Base-by-base conservation (phyloP, 2,329 filamentous ascomycete genomes). In the Trichoderma brevicompactum region DNA sequence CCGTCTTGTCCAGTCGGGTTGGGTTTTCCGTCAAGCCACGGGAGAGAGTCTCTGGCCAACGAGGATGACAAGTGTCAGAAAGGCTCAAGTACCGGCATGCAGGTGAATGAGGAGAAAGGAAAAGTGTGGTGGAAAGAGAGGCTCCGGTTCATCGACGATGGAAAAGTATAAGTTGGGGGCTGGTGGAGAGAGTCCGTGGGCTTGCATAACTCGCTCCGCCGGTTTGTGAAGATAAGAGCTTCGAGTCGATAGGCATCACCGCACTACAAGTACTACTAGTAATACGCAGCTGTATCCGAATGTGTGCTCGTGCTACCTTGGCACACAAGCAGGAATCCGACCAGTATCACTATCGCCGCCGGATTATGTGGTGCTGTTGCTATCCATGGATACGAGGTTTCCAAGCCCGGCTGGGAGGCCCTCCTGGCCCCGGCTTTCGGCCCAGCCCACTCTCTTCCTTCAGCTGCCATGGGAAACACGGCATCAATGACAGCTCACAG, bases 301-400 rank as follows among this genome's bases (percentile, higher is more conserved):
- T 10, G 2, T 34, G 13, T 7, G 10, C 48, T 50, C 23, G 48
- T 23, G 13, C 23, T 49, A 23, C 46, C 13, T 32, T 28, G 12
- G 12, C 13, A 10, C 36, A 38, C 34, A 43, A n/a, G 40, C 15
- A 43, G 40, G 9, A 43, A 12, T 43, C 40, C 40, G 9, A 13
- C 2, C 41, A 17, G 41, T 10, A 38, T 38, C 41, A 17, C 7
- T 12, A 38, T 38, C 50, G 23, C 28, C 32, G 56, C 46, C 46
- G 59, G 36, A 23, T 52, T 19, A 32, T 36, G n/a, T 32, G 12
- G 34, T 48, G n/a, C 55, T 64, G 59, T 41, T 63, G 65, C 60
- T 56, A 66, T 66, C 50, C 38, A 64, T 32, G 65, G 65, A 66
- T 66, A 66, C 59, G 65, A 66, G 65, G 23, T 28, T n/a, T n/a